Evolutionary conservation across 306 rosid species (phyloP).

Genomic region (Fagus crenata): DNA sequence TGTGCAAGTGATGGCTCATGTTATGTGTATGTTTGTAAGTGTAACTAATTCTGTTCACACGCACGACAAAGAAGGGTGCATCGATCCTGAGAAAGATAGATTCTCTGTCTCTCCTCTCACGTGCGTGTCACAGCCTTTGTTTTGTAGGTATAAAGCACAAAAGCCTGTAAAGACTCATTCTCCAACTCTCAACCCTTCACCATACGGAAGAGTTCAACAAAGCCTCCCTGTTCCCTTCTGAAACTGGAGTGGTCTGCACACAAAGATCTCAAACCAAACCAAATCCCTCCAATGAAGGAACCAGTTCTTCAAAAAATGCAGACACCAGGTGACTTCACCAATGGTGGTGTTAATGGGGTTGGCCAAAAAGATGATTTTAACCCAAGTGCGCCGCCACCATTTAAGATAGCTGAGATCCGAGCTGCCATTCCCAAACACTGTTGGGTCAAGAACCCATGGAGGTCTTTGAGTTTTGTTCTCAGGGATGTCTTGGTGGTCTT

Average conservation of each 20-base stretch:
- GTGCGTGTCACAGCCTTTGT: neutral
- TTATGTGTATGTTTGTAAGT: no score
- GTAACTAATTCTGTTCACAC: neutral
- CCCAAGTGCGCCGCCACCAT: slow-evolving; percentile 87
- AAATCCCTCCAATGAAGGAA: neutral
- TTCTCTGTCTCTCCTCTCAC: neutral
- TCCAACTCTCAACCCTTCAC: neutral
- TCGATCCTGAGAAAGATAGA: neutral
- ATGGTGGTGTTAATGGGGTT: slow-evolving; percentile 12
- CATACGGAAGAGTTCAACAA: neutral
- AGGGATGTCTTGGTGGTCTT: slow-evolving; percentile 53
- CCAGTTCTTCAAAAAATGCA: slow-evolving; percentile 23
- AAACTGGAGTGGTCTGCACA: slow-evolving; percentile 3
- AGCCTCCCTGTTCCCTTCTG: slow-evolving; percentile 18
- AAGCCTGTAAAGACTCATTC: neutral
- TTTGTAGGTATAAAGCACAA: neutral
- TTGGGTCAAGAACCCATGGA: slow-evolving; percentile 80
- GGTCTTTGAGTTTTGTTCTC: slow-evolving; percentile 64
- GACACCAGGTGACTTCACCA: neutral
- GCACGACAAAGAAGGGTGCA: neutral
- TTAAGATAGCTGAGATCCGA: slow-evolving; percentile 77
- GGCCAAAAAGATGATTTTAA: slow-evolving; percentile 44
- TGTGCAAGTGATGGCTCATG: neutral
- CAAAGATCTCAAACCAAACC: neutral
- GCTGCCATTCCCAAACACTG: slow-evolving; percentile 88